A percentile compares a stretch with the other conserved stretches of the same genome.
phyloP scores from a whole-genome alignment of 306 rosid species.

The Inga laurina region DNA sequence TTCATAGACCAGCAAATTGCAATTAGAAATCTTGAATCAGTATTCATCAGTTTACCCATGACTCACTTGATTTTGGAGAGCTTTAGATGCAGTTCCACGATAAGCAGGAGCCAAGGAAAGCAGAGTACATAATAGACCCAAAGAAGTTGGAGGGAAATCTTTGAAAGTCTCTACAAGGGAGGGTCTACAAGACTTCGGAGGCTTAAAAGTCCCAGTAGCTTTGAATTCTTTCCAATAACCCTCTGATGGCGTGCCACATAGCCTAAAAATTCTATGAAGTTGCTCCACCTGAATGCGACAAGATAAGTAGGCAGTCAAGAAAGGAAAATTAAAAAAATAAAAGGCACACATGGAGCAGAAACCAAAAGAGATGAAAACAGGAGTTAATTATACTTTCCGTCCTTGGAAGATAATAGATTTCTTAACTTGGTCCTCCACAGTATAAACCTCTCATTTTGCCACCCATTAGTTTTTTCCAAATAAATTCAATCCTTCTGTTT shows the following conservation, averaged over 20 bases:
- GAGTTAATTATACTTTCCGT: not conserved
- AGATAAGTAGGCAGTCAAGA: not conserved
- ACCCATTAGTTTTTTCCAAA: not conserved
- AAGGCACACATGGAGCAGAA: not conserved
- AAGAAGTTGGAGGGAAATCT: constrained; percentile 68
- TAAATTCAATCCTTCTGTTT: not conserved
- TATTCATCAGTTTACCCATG: constrained; percentile 10
- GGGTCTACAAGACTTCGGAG: constrained; percentile 67
- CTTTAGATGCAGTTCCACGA: constrained; percentile 71
- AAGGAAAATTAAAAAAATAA: not conserved
- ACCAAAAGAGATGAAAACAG: not conserved
- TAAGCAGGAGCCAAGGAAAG: constrained; percentile 78
- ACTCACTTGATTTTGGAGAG: constrained; percentile 67
- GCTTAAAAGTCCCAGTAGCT: constrained; percentile 57
- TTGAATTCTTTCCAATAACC: constrained; percentile 79
- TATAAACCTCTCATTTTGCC: not conserved
- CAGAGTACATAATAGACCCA: constrained; percentile 68
- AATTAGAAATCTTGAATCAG: not conserved
- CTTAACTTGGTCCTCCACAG: not conserved
- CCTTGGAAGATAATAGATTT: not conserved
- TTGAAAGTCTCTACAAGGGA: constrained; percentile 60
- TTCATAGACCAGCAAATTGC: constrained; percentile 9
- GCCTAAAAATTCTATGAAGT: constrained; percentile 75
- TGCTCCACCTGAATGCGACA: constrained; percentile 73
- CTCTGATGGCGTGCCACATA: constrained; percentile 91